phyloP scores from a whole-genome alignment of 2,329 filamentous ascomycete genomes.

The Paecilomyces variotii region DNA sequence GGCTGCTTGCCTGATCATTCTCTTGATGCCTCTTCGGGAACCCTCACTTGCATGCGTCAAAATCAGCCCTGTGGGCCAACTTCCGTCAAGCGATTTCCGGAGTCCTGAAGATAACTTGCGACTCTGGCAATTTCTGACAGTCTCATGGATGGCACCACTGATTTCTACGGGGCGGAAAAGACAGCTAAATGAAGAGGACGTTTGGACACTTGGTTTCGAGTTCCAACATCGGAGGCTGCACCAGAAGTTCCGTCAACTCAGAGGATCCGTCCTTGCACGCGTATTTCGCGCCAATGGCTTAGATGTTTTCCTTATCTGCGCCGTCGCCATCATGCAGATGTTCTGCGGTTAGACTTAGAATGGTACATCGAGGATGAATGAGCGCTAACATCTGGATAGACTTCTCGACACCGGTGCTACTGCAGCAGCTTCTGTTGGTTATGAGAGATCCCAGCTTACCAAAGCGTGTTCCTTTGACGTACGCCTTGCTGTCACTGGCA shows the following conservation, averaged over 20 bases:
- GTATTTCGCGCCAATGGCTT: conserved; percentile 69
- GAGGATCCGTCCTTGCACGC: conserved; percentile 62
- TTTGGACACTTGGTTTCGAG: conserved; percentile 71
- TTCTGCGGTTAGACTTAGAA: conserved; percentile 36
- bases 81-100: conserved; percentile 54
- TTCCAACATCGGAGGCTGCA: conserved; percentile 75
- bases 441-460: conserved; percentile 50
- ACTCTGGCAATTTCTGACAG: conserved; percentile 75
- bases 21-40: conserved; percentile 64
- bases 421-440: conserved; percentile 63
- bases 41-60: conserved; percentile 44
- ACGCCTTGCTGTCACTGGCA: conserved; percentile 54
- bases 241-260: conserved; percentile 62
- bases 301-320: conserved; percentile 62
- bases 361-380: background rate
- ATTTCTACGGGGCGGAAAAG: conserved; percentile 56
- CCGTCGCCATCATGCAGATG: conserved; percentile 57
- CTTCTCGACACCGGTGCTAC: conserved; percentile 56
- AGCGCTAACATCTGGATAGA: conserved; percentile 29
- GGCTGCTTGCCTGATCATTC: conserved; percentile 44
- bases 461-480: conserved; percentile 54
- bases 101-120: conserved; percentile 72
- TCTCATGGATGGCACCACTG: conserved; percentile 73
- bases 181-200: conserved; percentile 68
- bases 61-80: conserved; percentile 52